phyloP scores from a whole-genome alignment of 2,329 filamentous ascomycete species.

The Monilinia vaccinii-corymbosi region DNA sequence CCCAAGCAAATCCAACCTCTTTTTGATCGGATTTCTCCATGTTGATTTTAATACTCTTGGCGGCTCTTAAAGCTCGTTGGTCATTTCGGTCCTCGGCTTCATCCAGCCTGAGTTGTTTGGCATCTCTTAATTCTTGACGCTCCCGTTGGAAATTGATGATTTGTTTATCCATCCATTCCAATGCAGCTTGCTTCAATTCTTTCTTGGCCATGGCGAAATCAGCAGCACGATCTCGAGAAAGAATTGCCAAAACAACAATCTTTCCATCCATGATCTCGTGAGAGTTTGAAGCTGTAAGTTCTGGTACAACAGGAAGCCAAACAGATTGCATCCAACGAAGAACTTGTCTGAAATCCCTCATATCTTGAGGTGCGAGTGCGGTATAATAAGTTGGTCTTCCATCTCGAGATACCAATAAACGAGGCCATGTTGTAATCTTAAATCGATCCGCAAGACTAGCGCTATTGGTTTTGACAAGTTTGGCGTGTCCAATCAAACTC shows the following conservation, averaged over 20 bases:
- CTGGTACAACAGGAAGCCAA: slow-evolving; percentile 92
- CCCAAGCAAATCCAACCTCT: slow-evolving; percentile 92
- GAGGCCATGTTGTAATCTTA: slow-evolving; percentile 96
- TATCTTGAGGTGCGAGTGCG: slow-evolving; percentile 77
- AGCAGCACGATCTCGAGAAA: slow-evolving; percentile 71
- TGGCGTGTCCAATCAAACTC: slow-evolving; percentile 82
- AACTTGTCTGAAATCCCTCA: slow-evolving; percentile 77
- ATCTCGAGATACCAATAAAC: slow-evolving; percentile 79
- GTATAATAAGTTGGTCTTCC: slow-evolving; percentile 86
- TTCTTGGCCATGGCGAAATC: slow-evolving; percentile 70
- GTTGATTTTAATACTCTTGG: slow-evolving; percentile 85
- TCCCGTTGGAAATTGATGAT: slow-evolving; percentile 86
- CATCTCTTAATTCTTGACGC: slow-evolving; percentile 83
- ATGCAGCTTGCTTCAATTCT: slow-evolving; percentile 90
- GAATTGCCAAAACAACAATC: slow-evolving; percentile 84
- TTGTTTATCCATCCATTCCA: slow-evolving; percentile 98
- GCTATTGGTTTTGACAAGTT: slow-evolving; percentile 85
- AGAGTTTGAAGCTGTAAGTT: slow-evolving; percentile 84
- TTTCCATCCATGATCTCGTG: slow-evolving; percentile 92
- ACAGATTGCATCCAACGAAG: slow-evolving; percentile 91
- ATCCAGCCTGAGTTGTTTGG: slow-evolving; percentile 91
- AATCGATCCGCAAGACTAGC: slow-evolving; percentile 67
- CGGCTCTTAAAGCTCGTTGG: slow-evolving; percentile 72
- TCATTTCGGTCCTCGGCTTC: slow-evolving; percentile 92
- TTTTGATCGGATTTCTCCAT: slow-evolving; percentile 83